Conservation (phyloP, 306 rosid species). For the Pterocarpus macrocarpus region DNA sequence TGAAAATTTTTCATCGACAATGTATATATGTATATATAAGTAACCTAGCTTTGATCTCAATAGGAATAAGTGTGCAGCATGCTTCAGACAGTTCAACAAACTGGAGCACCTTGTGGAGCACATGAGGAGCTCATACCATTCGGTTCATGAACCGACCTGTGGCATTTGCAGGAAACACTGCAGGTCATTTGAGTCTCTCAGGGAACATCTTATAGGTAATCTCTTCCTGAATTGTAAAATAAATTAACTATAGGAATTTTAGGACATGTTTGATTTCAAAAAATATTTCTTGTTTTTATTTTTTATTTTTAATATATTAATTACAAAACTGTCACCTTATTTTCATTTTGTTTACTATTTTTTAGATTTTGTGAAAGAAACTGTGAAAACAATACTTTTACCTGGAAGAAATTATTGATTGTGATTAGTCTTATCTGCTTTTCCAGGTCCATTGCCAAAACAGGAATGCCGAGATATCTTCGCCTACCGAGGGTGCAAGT, state of each 20-base stretch:
- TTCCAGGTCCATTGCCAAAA: slow-evolving; percentile 85
- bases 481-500: slow-evolving; percentile 80
- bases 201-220: slow-evolving; percentile 94
- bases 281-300: too few relatives aligned
- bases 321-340: too few relatives aligned
- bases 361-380: too few relatives aligned
- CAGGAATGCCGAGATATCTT: slow-evolving; percentile 87
- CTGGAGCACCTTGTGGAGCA: slow-evolving; percentile 97
- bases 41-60: neutral
- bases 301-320: too few relatives aligned
- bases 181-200: slow-evolving; percentile 91
- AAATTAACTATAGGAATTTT: neutral
- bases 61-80: slow-evolving; percentile 96
- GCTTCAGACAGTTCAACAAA: slow-evolving; percentile 88
- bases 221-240: neutral
- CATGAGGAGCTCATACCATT: slow-evolving; percentile 92
- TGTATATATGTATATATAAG: neutral
- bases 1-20: too few relatives aligned
- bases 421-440: slow-evolving; percentile 10
- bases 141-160: slow-evolving; percentile 89
- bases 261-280: too few relatives aligned
- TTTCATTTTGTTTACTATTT: too few relatives aligned
- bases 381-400: neutral
- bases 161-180: slow-evolving; percentile 93
- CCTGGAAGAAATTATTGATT: neutral